Evolutionary conservation across 2,329 filamentous ascomycete genomes (phyloP), one percentile per base, ranked within the genome.

Genomic region (Fusarium sp.): DNA sequence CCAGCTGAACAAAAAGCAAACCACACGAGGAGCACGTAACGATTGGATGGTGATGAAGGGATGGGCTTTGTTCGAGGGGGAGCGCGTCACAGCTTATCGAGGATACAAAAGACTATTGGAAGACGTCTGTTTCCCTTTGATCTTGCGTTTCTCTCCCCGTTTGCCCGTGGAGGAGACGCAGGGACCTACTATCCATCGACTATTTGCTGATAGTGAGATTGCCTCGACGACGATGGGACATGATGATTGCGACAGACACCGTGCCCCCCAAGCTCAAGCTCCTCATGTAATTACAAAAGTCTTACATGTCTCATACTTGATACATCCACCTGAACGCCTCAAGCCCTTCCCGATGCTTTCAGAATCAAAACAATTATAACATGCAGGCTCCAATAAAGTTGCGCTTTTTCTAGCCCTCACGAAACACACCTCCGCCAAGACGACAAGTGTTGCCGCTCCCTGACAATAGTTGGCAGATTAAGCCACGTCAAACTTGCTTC

Each of bases 291-390:
- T 59, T 50, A 50, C 42, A 59, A 51, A 51, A 51, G 10, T 46
- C 44, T 59, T 51, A 51, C 56, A 46, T 68, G 68, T 70, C 64
- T 70, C 67, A 62, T 70, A n/a, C 60, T 67, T 70, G 61, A 62
- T 57, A 56, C 67, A 25, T 59, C 56, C 40, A 55, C 56, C 64
- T 62, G 42, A 68, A 62, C 68, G 67, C 68, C 67, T 57, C 60
- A 55, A 42, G 67, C 67, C 67, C 60, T 62, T 65, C 68, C 64
- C 60, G 49, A 64, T 65, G 64, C 59, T 60, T 63, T 51, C 34
- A 57, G 57, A 69, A 54, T 8, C 25, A 46, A 46, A 46, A 46
- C 42, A 46, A 61, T 58, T 63, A 36, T 67, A 58, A 58, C 29
- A 58, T 62, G 51, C 42, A 69, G 51, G 62, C 53, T 58, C 53